phyloP scores from a whole-genome alignment of 768 basidiomycete genomes.

The Boletales sp. region DNA sequence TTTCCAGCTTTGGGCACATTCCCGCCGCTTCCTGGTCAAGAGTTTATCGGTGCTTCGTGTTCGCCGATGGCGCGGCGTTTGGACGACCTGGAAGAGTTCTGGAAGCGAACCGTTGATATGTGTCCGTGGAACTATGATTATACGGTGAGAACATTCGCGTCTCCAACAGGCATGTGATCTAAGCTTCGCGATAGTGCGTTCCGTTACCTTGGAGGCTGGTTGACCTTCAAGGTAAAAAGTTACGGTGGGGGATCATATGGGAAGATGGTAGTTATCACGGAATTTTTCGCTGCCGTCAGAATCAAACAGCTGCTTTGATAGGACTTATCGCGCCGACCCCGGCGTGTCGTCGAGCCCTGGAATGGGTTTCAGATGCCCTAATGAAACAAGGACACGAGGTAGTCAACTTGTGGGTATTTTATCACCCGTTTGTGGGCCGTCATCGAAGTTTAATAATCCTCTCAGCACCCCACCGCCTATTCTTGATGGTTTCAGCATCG shows the following conservation, averaged over 20 bases:
- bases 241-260: conserved; percentile 41
- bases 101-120: conserved; percentile 40
- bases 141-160: conserved; percentile 24
- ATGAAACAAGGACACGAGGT: conserved; percentile 38
- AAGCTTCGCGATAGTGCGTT: conserved; percentile 30
- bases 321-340: conserved; percentile 39
- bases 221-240: conserved; percentile 32
- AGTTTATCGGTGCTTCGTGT: conserved; percentile 34
- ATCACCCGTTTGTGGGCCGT: neutral
- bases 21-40: conserved; percentile 35
- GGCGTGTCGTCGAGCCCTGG: conserved; percentile 37
- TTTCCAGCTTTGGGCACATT: conserved; percentile 33
- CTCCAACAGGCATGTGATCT: neutral
- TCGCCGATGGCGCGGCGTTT: conserved; percentile 41
- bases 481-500: conserved; percentile 46
- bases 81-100: conserved; percentile 41
- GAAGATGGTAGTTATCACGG: conserved; percentile 34
- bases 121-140: conserved; percentile 44
- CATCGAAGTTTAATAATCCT: neutral
- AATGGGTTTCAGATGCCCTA: conserved; percentile 32
- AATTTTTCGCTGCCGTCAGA: neutral
- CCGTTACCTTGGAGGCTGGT: conserved; percentile 41
- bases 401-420: conserved; percentile 34
- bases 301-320: conserved; percentile 5
- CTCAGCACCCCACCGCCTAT: conserved; percentile 45